These are phyloP conservation scores for Perkinsus olseni DNA, from an alignment of 169 alveolate species.

Conservation along the genomic window DNA sequence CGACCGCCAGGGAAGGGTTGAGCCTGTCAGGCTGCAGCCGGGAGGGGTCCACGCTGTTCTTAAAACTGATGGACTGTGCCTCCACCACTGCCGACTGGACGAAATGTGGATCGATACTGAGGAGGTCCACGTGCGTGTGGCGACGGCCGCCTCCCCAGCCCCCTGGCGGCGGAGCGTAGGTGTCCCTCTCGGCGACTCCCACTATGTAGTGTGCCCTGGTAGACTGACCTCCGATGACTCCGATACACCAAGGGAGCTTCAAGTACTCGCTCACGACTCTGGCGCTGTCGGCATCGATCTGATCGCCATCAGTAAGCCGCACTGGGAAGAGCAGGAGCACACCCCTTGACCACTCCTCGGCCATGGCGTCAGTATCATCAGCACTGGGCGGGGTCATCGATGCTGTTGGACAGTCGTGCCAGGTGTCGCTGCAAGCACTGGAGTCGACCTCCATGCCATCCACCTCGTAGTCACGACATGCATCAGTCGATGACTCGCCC, in stretches of 20 bases:
- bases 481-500: too few species aligned
- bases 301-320: neutral
- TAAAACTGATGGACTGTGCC: neutral
- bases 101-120: neutral
- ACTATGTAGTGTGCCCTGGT: neutral
- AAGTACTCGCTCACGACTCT: neutral
- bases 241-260: neutral
- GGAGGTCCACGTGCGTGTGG: neutral
- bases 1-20: neutral
- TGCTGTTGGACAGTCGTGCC: neutral
- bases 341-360: neutral
- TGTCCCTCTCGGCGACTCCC: neutral
- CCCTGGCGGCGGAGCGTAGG: neutral
- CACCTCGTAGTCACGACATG: neutral
- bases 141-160: neutral
- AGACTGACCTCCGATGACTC: neutral
- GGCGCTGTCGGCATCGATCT: neutral
- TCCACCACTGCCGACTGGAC: neutral
- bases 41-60: neutral
- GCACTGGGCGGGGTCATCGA: neutral
- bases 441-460: too few species aligned
- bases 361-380: neutral
- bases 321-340: neutral
- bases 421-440: neutral
- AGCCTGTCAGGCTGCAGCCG: neutral